Percentiles rank a stretch among this genome's conserved stretches.
These are phyloP conservation scores for Talaromyces sp. DNA, from an alignment of 2,329 filamentous ascomycete genomes.

Conservation along the genomic window DNA sequence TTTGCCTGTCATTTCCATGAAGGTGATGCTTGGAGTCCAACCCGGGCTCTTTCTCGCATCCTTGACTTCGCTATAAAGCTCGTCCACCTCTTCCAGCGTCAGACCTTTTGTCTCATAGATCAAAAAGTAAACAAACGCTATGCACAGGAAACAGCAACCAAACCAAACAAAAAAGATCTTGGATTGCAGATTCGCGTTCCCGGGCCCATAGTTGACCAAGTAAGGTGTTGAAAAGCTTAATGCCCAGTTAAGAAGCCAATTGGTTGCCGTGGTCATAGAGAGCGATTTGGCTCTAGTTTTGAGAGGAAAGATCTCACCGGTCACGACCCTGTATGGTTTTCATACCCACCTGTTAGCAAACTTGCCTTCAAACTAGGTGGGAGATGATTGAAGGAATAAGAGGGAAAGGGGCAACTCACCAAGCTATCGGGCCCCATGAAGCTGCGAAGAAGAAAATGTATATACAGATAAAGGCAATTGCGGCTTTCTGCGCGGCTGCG, in stretches of 20 bases:
- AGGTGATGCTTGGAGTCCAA: slow-evolving; percentile 3
- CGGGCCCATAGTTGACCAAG: slow-evolving; percentile 67
- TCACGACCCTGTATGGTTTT: slow-evolving; percentile 56
- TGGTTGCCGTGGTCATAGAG: slow-evolving; percentile 55
- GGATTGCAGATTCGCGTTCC: slow-evolving; percentile 64
- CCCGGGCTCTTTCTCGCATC: slow-evolving; percentile 22
- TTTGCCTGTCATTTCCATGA: slow-evolving; percentile 4
- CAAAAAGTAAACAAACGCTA: slow-evolving; percentile 60
- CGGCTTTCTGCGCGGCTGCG: slow-evolving; percentile 41
- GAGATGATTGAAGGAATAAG: neutral
- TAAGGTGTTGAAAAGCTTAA: slow-evolving; percentile 81
- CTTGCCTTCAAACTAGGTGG: neutral
- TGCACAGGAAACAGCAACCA: slow-evolving; percentile 55
- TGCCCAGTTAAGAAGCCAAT: slow-evolving; percentile 67
- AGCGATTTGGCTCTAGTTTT: slow-evolving; percentile 49
- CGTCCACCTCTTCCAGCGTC: slow-evolving; percentile 77
- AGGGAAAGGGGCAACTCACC: slow-evolving; percentile 23
- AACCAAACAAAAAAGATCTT: slow-evolving; percentile 62
- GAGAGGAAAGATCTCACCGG: slow-evolving; percentile 32
- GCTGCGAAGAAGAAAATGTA: slow-evolving; percentile 51
- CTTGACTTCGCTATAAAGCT: slow-evolving; percentile 39
- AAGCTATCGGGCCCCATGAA: slow-evolving; percentile 42
- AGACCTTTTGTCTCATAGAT: slow-evolving; percentile 88
- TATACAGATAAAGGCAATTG: slow-evolving; percentile 47
- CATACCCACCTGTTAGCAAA: neutral